These are phyloP conservation scores for Sungouiozyma intestinalis DNA, from an alignment of 805 yeast species.

Conservation along the genomic window DNA sequence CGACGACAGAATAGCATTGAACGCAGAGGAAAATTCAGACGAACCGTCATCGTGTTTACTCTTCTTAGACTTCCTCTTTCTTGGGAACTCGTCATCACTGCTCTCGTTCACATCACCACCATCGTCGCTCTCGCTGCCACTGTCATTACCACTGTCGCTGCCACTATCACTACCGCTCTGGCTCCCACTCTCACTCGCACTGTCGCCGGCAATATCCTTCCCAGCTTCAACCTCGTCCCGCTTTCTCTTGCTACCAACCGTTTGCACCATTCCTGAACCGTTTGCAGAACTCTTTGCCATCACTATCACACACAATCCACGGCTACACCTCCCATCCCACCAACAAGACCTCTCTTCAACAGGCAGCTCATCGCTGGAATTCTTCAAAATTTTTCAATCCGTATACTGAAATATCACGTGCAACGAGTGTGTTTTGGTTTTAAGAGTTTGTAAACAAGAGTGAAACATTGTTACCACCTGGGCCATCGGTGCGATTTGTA, in stretches of 20 bases:
- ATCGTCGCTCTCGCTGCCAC: slow-evolving; percentile 14
- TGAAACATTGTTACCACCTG: not conserved
- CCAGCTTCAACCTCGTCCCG: not conserved
- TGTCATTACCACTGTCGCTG: slow-evolving; percentile 18
- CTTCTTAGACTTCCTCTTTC: slow-evolving; percentile 44
- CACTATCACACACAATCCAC: too few relatives aligned
- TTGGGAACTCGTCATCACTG: slow-evolving; percentile 33
- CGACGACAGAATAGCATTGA: slow-evolving; percentile 74
- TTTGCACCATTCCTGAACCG: not conserved
- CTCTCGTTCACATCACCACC: slow-evolving; percentile 19
- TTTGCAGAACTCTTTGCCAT: too few relatives aligned
- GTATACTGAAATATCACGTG: not conserved
- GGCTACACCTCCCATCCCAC: too few relatives aligned
- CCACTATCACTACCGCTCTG: slow-evolving; percentile 16
- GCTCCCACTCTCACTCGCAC: not conserved
- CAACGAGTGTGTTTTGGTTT: not conserved
- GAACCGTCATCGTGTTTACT: slow-evolving; percentile 60
- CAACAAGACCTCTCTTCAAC: too few relatives aligned
- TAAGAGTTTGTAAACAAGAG: slow-evolving; percentile 2
- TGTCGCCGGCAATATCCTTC: not conserved
- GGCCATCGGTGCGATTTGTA: not conserved
- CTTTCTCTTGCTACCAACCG: not conserved
- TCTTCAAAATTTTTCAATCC: not conserved
- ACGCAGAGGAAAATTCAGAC: slow-evolving; percentile 68
- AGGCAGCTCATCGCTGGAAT: not conserved